phyloP scores from a whole-genome alignment of 2,329 filamentous ascomycete genomes.

The Sphaerulina populicola region DNA sequence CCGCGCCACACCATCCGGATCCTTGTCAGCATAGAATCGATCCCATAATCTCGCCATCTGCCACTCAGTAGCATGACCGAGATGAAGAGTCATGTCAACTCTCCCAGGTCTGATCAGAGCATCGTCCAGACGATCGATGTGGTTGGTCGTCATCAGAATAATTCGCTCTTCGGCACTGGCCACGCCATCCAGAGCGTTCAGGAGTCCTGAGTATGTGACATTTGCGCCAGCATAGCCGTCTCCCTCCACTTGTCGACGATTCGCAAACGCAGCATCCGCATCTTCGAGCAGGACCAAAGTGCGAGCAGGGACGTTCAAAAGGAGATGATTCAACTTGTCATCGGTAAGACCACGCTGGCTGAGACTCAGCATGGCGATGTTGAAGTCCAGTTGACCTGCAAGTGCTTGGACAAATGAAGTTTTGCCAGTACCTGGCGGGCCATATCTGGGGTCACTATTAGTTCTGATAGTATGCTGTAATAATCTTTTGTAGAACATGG shows the following conservation, averaged over 20 bases:
- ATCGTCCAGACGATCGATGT: constrained; percentile 79
- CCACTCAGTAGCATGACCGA: constrained; percentile 77
- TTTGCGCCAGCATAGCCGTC: constrained; percentile 82
- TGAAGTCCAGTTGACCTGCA: constrained; percentile 84
- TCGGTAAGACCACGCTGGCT: constrained; percentile 86
- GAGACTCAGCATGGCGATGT: constrained; percentile 84
- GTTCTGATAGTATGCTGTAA: neutral
- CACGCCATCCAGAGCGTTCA: constrained; percentile 69
- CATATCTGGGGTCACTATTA: constrained; percentile 39
- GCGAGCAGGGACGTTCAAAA: constrained; percentile 74
- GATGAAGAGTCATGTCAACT: constrained; percentile 84
- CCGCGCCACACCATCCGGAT: constrained; percentile 54
- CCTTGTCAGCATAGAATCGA: constrained; percentile 82
- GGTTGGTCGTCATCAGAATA: constrained; percentile 89
- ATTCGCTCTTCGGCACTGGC: constrained; percentile 90
- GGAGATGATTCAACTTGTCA: constrained; percentile 73
- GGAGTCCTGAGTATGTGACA: constrained; percentile 85
- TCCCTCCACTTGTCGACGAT: constrained; percentile 64
- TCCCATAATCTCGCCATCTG: constrained; percentile 88
- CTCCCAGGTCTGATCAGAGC: constrained; percentile 84
- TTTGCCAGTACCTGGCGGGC: constrained; percentile 84
- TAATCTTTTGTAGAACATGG: neutral
- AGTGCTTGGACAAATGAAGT: constrained; percentile 94
- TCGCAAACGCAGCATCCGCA: constrained; percentile 82
- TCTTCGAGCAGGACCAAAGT: constrained; percentile 82